Evolutionary conservation across 108 stramenopile species (phyloP).

Genomic region (Skeletonema grethae): DNA sequence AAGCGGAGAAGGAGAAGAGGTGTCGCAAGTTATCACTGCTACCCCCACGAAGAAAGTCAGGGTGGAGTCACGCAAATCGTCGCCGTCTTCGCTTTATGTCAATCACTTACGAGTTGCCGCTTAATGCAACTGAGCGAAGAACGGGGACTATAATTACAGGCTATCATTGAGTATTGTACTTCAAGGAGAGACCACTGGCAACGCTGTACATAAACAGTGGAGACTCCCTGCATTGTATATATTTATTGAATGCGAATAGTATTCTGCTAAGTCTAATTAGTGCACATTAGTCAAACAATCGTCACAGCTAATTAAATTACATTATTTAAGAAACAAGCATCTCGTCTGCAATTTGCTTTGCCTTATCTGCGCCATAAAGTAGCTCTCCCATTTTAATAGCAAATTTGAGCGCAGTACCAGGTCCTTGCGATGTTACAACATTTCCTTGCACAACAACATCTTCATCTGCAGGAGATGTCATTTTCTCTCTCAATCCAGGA

Average conservation of each 20-base stretch:
- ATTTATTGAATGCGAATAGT: neutral
- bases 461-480: conserved; percentile 52
- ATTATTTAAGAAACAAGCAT: conserved; percentile 30
- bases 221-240: neutral
- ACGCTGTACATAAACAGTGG: conserved; percentile 4
- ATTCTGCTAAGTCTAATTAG: neutral
- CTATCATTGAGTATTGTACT: no score
- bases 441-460: conserved; percentile 75
- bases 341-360: conserved; percentile 36
- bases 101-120: neutral
- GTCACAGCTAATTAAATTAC: neutral
- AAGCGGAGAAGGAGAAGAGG: conserved; percentile 7
- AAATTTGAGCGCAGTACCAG: conserved; percentile 79
- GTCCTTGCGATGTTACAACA: conserved; percentile 77
- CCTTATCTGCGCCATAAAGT: conserved; percentile 55
- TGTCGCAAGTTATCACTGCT: conserved; percentile 10
- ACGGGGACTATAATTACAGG: neutral
- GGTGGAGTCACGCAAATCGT: neutral
- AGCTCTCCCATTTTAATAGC: conserved; percentile 56
- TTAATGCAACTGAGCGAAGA: neutral
- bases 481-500: conserved; percentile 60
- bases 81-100: neutral
- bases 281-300: neutral
- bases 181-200: neutral
- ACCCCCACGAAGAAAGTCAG: conserved; percentile 23